Evolutionary conservation across 2,329 filamentous ascomycete species (phyloP).

Genomic region (Albophoma yamanashiensis): DNA sequence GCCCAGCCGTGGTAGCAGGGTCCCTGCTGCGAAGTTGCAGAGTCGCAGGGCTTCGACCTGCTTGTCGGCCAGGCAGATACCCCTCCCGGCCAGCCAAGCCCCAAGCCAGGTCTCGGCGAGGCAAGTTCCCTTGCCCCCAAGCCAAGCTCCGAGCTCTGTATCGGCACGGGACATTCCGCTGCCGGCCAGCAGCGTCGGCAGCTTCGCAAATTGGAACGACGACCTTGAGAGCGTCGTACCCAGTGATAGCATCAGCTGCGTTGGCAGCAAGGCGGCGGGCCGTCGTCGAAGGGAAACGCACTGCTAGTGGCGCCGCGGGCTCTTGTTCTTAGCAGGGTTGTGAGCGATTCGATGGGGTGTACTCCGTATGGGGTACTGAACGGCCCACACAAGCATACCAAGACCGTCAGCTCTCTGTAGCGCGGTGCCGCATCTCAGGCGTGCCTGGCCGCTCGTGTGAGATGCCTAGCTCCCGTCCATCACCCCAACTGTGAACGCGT

Average conservation of each 20-base stretch:
- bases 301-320: neutral
- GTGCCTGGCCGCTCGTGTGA: neutral
- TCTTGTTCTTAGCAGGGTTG: neutral
- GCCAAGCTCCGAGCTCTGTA: conserved; percentile 10
- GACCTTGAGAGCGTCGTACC: conserved; percentile 45
- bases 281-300: conserved; percentile 13
- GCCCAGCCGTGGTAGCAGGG: conserved; percentile 10
- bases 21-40: neutral
- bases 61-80: neutral
- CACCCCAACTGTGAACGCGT: neutral
- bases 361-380: too few species aligned
- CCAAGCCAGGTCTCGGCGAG: conserved; percentile 19
- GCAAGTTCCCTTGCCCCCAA: conserved; percentile 18
- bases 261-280: conserved; percentile 28
- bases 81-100: conserved; percentile 3
- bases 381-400: neutral
- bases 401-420: neutral
- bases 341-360: neutral
- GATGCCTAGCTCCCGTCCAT: neutral
- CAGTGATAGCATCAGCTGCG: conserved; percentile 51
- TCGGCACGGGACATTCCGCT: conserved; percentile 25
- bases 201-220: conserved; percentile 31
- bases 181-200: conserved; percentile 29
- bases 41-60: neutral
- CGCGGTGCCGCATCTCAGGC: neutral